Percentiles rank a stretch among this genome's conserved stretches.
phyloP scores from a whole-genome alignment of 1,284 basidiomycete genomes.

The Puccinia polysora region DNA sequence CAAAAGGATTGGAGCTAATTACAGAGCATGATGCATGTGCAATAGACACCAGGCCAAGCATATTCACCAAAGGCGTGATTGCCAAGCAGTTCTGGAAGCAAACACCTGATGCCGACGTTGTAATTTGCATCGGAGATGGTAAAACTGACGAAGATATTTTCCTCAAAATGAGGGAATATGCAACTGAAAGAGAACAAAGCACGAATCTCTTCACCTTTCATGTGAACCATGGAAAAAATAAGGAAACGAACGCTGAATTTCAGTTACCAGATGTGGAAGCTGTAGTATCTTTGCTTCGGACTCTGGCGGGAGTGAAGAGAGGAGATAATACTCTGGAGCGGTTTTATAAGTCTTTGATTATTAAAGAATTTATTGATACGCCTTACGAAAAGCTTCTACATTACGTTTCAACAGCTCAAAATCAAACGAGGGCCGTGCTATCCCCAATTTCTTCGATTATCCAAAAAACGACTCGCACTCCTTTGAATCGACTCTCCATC shows the following conservation, averaged over 20 bases:
- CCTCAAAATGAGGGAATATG: not conserved
- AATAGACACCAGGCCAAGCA: not conserved
- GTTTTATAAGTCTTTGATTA: no score
- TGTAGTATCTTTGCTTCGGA: not conserved
- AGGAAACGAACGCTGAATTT: not conserved
- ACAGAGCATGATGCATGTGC: not conserved
- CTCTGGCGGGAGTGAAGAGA: no score
- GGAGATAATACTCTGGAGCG: no score
- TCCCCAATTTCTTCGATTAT: no score
- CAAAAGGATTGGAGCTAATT: not conserved
- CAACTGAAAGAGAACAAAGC: not conserved
- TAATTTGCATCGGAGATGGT: slow-evolving; percentile 3
- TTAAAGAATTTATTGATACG: no score
- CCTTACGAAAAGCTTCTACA: no score
- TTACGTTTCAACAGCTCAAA: no score
- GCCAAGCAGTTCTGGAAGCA: not conserved
- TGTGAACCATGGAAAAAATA: not conserved
- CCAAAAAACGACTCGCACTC: no score
- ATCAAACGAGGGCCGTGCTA: no score
- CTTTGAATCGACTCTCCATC: no score
- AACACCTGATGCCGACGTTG: not conserved
- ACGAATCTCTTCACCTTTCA: not conserved
- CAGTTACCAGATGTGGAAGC: not conserved
- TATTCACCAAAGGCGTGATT: not conserved
- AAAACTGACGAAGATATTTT: slow-evolving; percentile 11